phyloP scores from a whole-genome alignment of 352 stramenopile species.

The Globisporangium nodosum region DNA sequence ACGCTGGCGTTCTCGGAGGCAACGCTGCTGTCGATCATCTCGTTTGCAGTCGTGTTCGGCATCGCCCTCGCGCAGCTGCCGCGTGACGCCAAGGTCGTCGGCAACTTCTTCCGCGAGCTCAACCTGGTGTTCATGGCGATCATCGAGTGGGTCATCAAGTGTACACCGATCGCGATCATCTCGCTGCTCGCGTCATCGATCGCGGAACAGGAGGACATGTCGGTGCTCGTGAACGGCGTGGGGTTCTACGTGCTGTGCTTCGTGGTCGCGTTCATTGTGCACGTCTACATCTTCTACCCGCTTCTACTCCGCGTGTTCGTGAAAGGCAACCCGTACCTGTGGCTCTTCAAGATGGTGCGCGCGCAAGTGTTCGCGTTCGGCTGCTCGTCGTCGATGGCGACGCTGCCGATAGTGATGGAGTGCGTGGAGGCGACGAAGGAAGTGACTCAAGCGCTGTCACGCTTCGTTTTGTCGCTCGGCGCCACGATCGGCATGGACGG shows the following conservation, averaged over 20 bases:
- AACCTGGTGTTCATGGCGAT: constrained; percentile 39
- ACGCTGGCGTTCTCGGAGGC: constrained; percentile 25
- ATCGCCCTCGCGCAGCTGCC: constrained; percentile 16
- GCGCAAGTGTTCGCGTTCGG: constrained; percentile 37
- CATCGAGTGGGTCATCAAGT: constrained; percentile 40
- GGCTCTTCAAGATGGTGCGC: constrained; percentile 10
- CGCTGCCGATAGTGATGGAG: constrained; percentile 28
- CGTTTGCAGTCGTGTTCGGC: constrained; percentile 39
- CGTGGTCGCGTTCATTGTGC: constrained; percentile 10
- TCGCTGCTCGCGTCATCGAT: constrained; percentile 33
- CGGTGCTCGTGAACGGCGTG: constrained; percentile 13
- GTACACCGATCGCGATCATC: constrained; percentile 34
- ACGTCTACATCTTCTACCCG: constrained; percentile 23
- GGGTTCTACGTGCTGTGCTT: constrained; percentile 15
- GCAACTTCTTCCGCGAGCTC: constrained; percentile 31
- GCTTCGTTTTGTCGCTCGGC: constrained; percentile 54
- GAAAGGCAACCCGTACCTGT: constrained; percentile 16
- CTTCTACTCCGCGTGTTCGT: constrained; percentile 16
- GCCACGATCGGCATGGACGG: constrained; percentile 44
- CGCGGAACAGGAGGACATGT: constrained; percentile 18
- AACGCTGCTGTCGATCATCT: constrained; percentile 40
- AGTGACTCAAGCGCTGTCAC: constrained; percentile 44
- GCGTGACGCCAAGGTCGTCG: constrained; percentile 9
- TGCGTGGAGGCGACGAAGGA: constrained; percentile 61
- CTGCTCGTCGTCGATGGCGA: constrained; percentile 24